These are phyloP conservation scores for Chrysoporthe cubensis DNA, from an alignment of 2,329 filamentous ascomycete genomes.

Conservation along the genomic window DNA sequence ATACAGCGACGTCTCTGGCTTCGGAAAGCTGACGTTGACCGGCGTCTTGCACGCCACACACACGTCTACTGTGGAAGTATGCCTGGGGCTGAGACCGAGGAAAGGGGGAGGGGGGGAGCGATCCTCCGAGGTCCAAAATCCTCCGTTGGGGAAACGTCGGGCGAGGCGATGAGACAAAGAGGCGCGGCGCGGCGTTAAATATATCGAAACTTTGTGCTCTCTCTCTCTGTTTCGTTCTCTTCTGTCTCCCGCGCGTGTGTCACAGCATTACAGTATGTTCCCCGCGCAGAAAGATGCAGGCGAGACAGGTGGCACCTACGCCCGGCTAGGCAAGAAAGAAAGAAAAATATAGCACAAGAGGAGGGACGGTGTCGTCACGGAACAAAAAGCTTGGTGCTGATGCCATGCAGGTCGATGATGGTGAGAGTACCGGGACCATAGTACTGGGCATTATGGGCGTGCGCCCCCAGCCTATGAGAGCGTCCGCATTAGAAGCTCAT, in stretches of 20 bases:
- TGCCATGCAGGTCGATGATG: constrained; percentile 21
- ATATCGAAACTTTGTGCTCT: background rate
- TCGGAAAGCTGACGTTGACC: background rate
- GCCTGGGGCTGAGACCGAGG: too few species aligned
- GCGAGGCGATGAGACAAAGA: background rate
- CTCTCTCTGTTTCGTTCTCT: background rate
- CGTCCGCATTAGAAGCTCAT: constrained; percentile 16
- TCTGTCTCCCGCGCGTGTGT: too few species aligned
- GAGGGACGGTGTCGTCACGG: constrained; percentile 19
- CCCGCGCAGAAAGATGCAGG: background rate
- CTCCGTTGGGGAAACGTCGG: background rate
- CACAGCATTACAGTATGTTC: background rate
- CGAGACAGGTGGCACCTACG: background rate
- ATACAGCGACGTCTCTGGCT: background rate
- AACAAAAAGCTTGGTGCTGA: constrained; percentile 29
- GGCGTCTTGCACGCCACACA: background rate
- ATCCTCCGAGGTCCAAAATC: too few species aligned
- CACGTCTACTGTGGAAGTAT: too few species aligned
- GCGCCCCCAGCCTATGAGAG: constrained; percentile 22
- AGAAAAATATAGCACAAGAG: background rate
- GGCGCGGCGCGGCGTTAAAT: background rate
- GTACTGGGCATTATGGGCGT: too few species aligned
- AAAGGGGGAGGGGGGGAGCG: too few species aligned
- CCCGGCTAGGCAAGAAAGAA: constrained; percentile 22
- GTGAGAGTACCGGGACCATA: constrained; percentile 17